Conservation (phyloP, 345 rosid species). For the Gossypium bickii region DNA sequence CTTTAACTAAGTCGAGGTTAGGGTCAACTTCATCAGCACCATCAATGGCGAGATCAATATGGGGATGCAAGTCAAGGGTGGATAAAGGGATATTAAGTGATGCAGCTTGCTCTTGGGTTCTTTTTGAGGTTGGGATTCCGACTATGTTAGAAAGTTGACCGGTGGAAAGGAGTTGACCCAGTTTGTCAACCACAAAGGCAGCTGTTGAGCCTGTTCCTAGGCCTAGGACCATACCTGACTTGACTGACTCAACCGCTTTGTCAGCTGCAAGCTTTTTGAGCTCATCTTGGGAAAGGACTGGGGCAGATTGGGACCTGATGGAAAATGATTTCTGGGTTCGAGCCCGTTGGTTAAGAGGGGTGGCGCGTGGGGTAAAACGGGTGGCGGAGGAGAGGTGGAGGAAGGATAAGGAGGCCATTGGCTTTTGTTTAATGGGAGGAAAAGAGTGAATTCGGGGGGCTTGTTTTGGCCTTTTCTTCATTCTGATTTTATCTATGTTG, state of each 20-base stretch:
- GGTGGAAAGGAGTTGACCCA: constrained; percentile 63
- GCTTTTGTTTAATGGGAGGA: constrained; percentile 17
- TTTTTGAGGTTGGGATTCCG: constrained; percentile 88
- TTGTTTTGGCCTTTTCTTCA: not conserved
- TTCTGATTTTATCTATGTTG: not conserved
- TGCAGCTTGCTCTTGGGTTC: constrained; percentile 91
- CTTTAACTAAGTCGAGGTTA: constrained; percentile 81
- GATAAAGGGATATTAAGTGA: constrained; percentile 78
- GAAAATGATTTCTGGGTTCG: constrained; percentile 36
- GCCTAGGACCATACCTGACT: constrained; percentile 93
- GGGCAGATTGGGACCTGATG: constrained; percentile 61
- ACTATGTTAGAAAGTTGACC: constrained; percentile 66
- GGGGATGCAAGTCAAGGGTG: constrained; percentile 63
- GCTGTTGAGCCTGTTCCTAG: constrained; percentile 99
- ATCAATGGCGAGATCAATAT: constrained; percentile 90
- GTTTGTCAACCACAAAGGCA: constrained; percentile 86
- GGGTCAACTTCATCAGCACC: constrained; percentile 99
- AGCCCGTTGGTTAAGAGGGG: constrained; percentile 29
- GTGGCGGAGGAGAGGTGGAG: constrained; percentile 14
- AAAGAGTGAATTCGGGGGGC: not conserved
- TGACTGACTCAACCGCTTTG: constrained; percentile 84
- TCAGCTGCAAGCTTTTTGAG: constrained; percentile 94
- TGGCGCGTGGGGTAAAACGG: constrained; percentile 28
- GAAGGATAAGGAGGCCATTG: constrained; percentile 61
- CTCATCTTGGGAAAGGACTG: constrained; percentile 77